These are phyloP conservation scores for Nigrograna mackinnonii DNA, from an alignment of 2,329 filamentous ascomycete genomes.

Conservation along the genomic window DNA sequence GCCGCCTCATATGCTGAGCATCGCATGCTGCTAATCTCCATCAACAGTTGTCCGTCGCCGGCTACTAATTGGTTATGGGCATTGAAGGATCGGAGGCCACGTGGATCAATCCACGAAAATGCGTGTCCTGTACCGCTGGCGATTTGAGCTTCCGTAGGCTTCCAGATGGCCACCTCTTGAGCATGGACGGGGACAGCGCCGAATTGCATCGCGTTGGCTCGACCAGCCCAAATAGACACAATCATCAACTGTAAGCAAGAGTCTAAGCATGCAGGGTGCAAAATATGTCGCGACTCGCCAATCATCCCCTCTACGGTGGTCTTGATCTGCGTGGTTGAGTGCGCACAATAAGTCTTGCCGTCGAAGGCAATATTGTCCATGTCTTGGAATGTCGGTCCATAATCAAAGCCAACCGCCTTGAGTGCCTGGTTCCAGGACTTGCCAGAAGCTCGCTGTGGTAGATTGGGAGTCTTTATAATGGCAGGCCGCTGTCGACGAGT, in stretches of 20 bases:
- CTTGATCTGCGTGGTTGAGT: conserved; percentile 1
- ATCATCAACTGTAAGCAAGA: conserved; percentile 28
- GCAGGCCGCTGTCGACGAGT: not conserved
- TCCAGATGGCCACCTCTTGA: conserved; percentile 19
- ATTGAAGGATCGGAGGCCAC: not conserved
- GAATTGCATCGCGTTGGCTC: conserved; percentile 4
- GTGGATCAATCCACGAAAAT: not conserved
- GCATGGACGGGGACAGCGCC: conserved; percentile 18
- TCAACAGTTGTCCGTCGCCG: too few relatives aligned
- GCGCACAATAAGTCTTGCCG: not conserved
- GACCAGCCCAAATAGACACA: conserved; percentile 12
- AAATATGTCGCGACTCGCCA: conserved; percentile 30
- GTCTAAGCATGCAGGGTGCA: conserved; percentile 40
- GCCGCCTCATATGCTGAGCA: too few relatives aligned
- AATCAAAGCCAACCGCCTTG: conserved; percentile 17
- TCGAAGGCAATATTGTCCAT: conserved; percentile 12
- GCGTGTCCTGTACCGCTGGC: not conserved
- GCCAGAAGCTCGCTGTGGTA: conserved; percentile 1
- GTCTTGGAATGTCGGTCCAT: conserved; percentile 21
- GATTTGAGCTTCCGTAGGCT: not conserved
- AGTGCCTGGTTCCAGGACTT: conserved; percentile 24
- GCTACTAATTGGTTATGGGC: too few relatives aligned
- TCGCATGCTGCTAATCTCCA: too few relatives aligned
- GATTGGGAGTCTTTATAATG: not conserved
- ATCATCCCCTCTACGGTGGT: conserved; percentile 14